Evolutionary conservation across 306 rosid species (phyloP).

Genomic region (Erythrophleum fordii): DNA sequence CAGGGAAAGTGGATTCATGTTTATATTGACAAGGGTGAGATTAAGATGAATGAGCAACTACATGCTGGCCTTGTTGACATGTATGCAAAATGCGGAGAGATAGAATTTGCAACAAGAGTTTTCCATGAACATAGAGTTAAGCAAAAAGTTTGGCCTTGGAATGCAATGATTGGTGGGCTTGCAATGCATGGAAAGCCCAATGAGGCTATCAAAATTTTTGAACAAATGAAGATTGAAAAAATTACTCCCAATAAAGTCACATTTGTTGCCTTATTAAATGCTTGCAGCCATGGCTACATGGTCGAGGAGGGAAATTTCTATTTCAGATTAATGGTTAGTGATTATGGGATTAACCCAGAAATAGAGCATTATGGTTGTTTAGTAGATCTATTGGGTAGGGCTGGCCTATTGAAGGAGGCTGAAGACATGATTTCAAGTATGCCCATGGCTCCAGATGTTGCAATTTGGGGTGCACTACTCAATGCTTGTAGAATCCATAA

Average conservation of each 20-base stretch:
- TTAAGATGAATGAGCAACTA: constrained; percentile 63
- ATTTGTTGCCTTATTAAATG: constrained; percentile 65
- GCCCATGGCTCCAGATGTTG: constrained; percentile 55
- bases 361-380: constrained; percentile 66
- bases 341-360: constrained; percentile 49
- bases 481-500: constrained; percentile 69
- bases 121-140: constrained; percentile 45
- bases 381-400: constrained; percentile 61
- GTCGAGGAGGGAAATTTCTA: constrained; percentile 56
- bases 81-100: constrained; percentile 25
- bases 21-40: constrained; percentile 53
- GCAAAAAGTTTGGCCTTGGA: constrained; percentile 72
- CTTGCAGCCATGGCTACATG: constrained; percentile 76
- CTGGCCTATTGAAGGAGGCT: constrained; percentile 63
- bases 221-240: constrained; percentile 56
- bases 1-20: constrained; percentile 78
- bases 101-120: constrained; percentile 49
- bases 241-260: constrained; percentile 68
- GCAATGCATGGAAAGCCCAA: constrained; percentile 71
- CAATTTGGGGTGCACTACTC: constrained; percentile 67
- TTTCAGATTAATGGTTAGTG: constrained; percentile 52
- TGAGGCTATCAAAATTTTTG: constrained; percentile 58
- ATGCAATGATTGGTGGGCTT: constrained; percentile 81
- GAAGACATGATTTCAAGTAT: constrained; percentile 51
- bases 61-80: constrained; percentile 53